Percentiles rank a stretch among this genome's conserved stretches.
These are phyloP conservation scores for Vaccinium macrocarpon DNA, from an alignment of 148 eudicot genomes.

Conservation along the genomic window DNA sequence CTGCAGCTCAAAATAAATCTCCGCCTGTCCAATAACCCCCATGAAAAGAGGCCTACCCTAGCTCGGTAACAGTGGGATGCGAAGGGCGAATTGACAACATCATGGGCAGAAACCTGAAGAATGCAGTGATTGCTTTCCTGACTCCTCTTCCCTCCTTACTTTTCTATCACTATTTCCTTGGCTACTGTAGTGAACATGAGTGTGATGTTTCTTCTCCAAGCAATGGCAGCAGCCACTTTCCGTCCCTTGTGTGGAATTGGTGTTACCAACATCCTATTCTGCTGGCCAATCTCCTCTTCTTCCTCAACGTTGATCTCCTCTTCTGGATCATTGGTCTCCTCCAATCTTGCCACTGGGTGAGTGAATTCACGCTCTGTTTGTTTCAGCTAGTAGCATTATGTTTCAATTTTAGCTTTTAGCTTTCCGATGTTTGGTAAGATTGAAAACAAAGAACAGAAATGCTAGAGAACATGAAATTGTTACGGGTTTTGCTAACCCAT, in stretches of 20 bases:
- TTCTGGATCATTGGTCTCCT: conserved; percentile 73
- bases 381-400: no score
- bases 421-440: no score
- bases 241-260: conserved; percentile 63
- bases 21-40: neutral
- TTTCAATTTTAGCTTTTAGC: no score
- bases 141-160: conserved; percentile 79
- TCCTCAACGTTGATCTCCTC: conserved; percentile 66
- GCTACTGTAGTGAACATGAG: conserved; percentile 19
- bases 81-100: neutral
- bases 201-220: neutral
- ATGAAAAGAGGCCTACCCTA: neutral
- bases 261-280: conserved; percentile 73
- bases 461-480: no score
- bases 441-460: no score
- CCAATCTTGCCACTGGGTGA: conserved; percentile 87
- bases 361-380: neutral
- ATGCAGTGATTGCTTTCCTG: conserved; percentile 50
- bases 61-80: neutral
- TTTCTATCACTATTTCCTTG: conserved; percentile 62
- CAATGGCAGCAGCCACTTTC: conserved; percentile 6
- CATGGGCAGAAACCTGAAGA: conserved; percentile 39
- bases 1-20: no score
- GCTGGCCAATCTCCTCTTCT: conserved; percentile 62
- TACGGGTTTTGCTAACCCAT: no score